Base-by-base conservation (phyloP, 495 filamentous ascomycete genomes). In the Trichoderma orchidacearum region DNA sequence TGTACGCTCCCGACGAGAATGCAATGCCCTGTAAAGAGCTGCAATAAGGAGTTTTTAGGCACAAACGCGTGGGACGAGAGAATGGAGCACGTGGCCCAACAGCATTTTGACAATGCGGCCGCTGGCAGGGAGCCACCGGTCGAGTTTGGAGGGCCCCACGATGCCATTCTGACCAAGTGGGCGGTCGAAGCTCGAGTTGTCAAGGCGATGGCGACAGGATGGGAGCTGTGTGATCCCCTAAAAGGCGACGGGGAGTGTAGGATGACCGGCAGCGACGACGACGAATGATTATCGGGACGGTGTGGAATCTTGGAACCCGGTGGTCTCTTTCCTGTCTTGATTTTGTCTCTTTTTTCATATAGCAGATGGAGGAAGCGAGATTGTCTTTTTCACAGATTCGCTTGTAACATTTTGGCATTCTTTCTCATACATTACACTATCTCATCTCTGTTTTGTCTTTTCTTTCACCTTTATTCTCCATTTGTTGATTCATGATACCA, bases 51-150 rank as follows among this genome's bases (percentile, higher is more conserved):
- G 5, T 97, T 96, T 61, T 65, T 70, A 3, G 87, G 87, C 8
- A 27, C 59, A 3, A 75, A 70, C 3, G 82, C 78, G 28, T 96
- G 90, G 90, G 87, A 95, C 56, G 75, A 82, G 48, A 75, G 90
- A 21, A 89, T 96, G 82, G 92, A 97, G 68, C 92, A 97, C 67
- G 85, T 96, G 9, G 92, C 87, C 0, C 41, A 48, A 23, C 81
- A 83, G 51, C 90, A 94, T 63, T 77, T 89, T 55, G 87, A 91
- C 68, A 74, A 75, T 21, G 76, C 63, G 3, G 71, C 69, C 28
- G 52, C 63, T 6, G 67, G 64, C 51, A 58, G 59, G 27, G 66
- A 73, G 56, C 60, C 41, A 5, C 55, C 51, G 2, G 66, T 75
- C 1, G 60, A 62, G 5, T 72, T 76, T 55, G 73, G 72, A 7